Conservation (phyloP, 768 basidiomycete species). For the Naganishia vaughanmartiniae region DNA sequence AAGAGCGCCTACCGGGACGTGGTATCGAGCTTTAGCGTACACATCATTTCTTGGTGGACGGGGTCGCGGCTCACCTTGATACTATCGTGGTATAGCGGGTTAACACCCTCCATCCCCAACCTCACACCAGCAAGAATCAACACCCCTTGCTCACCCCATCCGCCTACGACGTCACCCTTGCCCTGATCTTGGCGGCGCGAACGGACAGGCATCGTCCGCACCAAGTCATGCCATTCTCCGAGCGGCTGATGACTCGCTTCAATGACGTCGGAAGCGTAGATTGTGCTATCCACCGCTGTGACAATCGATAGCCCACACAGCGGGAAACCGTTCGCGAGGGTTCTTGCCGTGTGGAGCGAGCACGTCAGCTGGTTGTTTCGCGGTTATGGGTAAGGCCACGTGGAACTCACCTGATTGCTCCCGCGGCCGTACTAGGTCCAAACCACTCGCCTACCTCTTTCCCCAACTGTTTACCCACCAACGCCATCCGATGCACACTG, state of each 20-base stretch:
- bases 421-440: slow-evolving; percentile 94
- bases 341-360: slow-evolving; percentile 55
- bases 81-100: slow-evolving; percentile 88
- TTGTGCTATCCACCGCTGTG: slow-evolving; percentile 73
- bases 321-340: slow-evolving; percentile 73
- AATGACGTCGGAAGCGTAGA: slow-evolving; percentile 83
- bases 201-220: slow-evolving; percentile 18
- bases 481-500: slow-evolving; percentile 91
- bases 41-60: background rate
- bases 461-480: slow-evolving; percentile 89
- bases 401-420: slow-evolving; percentile 81
- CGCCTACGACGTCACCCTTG: slow-evolving; percentile 29
- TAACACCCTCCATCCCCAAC: slow-evolving; percentile 86
- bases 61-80: slow-evolving; percentile 60
- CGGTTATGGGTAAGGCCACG: background rate
- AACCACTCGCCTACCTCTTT: slow-evolving; percentile 98
- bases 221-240: slow-evolving; percentile 35
- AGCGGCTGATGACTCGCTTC: slow-evolving; percentile 60
- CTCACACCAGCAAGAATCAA: slow-evolving; percentile 81
- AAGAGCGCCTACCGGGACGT: slow-evolving; percentile 64
- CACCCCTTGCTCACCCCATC: slow-evolving; percentile 81
- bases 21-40: background rate
- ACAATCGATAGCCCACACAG: slow-evolving; percentile 76
- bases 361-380: background rate
- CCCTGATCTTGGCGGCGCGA: background rate